A percentile compares a stretch with the other conserved stretches of the same genome.
phyloP scores from a whole-genome alignment of 2,329 filamentous ascomycete genomes.

The Exophiala viscosa region DNA sequence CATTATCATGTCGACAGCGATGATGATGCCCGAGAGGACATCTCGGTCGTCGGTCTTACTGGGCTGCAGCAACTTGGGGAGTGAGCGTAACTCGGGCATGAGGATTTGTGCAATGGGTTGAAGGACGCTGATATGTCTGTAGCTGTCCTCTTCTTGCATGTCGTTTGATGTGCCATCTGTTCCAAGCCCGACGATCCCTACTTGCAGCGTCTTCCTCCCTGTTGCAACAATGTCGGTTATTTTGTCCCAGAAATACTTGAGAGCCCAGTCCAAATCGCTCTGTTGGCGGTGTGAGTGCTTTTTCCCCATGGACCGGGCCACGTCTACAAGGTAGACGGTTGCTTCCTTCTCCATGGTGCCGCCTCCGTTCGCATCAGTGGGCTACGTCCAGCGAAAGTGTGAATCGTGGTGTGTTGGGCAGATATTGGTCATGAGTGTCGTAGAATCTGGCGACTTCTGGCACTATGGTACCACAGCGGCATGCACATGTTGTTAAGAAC shows the following conservation, averaged over 20 bases:
- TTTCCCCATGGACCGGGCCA: conserved; percentile 79
- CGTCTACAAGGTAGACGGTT: conserved; percentile 84
- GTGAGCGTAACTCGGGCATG: conserved; percentile 65
- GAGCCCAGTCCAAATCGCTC: conserved; percentile 80
- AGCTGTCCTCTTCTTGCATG: conserved; percentile 64
- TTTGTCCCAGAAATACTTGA: conserved; percentile 95
- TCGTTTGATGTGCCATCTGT: conserved; percentile 73
- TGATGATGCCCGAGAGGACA: conserved; percentile 76
- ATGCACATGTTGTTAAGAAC: not conserved
- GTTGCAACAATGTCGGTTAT: conserved; percentile 69
- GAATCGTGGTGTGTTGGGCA: not conserved
- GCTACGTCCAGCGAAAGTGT: not conserved
- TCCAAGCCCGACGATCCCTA: conserved; percentile 78
- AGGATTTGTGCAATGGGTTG: conserved; percentile 59
- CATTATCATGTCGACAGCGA: conserved; percentile 83
- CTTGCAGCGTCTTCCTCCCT: conserved; percentile 68
- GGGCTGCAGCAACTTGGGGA: conserved; percentile 63
- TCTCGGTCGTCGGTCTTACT: conserved; percentile 71
- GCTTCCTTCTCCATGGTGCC: conserved; percentile 84
- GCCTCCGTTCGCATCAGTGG: not conserved
- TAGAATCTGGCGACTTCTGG: too few species aligned
- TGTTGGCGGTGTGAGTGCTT: conserved; percentile 66
- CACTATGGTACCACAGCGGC: too few species aligned
- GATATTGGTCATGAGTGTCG: too few species aligned
- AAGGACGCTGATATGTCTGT: conserved; percentile 76